Evolutionary conservation across 148 eudicot genomes (phyloP).

Genomic region (Limonium bicolor): DNA sequence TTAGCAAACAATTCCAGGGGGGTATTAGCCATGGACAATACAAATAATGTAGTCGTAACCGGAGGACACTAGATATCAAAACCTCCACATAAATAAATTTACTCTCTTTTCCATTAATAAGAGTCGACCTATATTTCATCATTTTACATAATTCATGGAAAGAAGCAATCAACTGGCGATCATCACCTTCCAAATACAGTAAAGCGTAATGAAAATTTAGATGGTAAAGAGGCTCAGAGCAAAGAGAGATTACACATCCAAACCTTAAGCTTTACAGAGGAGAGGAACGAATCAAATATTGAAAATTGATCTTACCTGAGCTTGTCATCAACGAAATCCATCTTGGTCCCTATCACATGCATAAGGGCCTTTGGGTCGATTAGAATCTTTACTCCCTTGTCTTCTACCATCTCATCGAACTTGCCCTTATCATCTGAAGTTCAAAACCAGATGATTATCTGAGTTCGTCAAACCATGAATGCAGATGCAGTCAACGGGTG

Average conservation of each 20-base stretch:
- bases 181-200: too few relatives aligned
- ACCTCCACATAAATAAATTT: not conserved
- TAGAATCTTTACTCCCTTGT: constrained; percentile 87
- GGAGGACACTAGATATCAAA: not conserved
- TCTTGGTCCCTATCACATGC: constrained; percentile 95
- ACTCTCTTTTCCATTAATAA: not conserved
- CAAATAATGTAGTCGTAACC: not conserved
- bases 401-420: constrained; percentile 91
- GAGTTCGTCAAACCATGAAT: too few relatives aligned
- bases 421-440: constrained; percentile 90
- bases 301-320: constrained; percentile 40
- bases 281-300: too few relatives aligned
- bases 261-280: too few relatives aligned
- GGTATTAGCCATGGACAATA: not conserved
- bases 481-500: too few relatives aligned
- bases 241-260: too few relatives aligned
- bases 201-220: too few relatives aligned
- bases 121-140: not conserved
- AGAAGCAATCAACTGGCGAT: too few relatives aligned
- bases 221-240: too few relatives aligned
- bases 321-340: constrained; percentile 95
- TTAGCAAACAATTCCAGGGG: not conserved
- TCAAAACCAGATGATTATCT: too few relatives aligned
- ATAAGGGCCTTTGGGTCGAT: constrained; percentile 94
- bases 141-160: not conserved